Evolutionary conservation across 805 yeast species (phyloP), one percentile per base, ranked within the genome.

Genomic region (Zygoascus biomembranicola): DNA sequence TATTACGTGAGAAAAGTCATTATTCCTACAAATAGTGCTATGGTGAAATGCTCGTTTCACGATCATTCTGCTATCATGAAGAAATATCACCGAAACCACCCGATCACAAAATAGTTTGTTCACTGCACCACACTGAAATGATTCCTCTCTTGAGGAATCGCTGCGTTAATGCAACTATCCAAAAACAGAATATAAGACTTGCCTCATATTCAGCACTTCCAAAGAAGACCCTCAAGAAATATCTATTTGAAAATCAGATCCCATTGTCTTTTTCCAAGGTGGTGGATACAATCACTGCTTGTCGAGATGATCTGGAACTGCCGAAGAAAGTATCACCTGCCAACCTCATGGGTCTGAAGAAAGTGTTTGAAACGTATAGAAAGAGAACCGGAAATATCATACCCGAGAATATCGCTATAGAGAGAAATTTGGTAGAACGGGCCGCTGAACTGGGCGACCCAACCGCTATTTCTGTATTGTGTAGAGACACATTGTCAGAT

Each of bases 381-480:
- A 72, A 69, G 5, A 75, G 78, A 35, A 80, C 90, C 0, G 82
- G 83, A 55, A 73, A 84, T 0, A 73, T 78, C 2, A 82, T 85
- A 60, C 76, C 64, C 50, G 71, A 81, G 56, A 69, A 85, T 19
- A 70, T 85, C 5, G 78, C 71, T 13, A 69, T 88, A 37, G 96
- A 90, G 63, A 79, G 82, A 57, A 82, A 80, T 57, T 66, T 90
- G 19, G 77, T 90, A n/a, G 95, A 89, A 55, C 77, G 77, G 50
- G 88, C 96, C 13, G 96, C 96, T 0, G 95, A 87, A 61, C 62
- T 80, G 62, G 96, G 97, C 0, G 81, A 85, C 61, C 78, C 81
- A 57, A 88, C 89, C 66, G 96, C 97, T 0, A 79, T 90, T 20
- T 74, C 92, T 0, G 71, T 87, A 11, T 66, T 90, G 19, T 81